These are phyloP conservation scores for Corchorus olitorius DNA, from an alignment of 345 rosid species.

Conservation along the genomic window DNA sequence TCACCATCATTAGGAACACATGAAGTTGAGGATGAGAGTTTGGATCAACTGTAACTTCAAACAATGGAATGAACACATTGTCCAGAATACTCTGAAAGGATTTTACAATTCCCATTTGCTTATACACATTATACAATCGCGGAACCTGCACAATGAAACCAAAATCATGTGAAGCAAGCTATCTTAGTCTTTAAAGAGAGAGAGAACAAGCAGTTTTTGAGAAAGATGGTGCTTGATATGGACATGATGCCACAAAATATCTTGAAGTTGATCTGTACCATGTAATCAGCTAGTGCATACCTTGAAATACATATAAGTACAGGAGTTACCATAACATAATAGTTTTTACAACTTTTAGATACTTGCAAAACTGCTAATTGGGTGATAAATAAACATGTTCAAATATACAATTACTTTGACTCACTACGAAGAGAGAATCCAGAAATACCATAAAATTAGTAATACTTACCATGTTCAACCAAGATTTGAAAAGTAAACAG, in stretches of 20 bases:
- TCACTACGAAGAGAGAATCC: too few relatives aligned
- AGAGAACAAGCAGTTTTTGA: neutral
- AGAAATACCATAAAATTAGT: neutral
- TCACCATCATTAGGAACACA: conserved; percentile 45
- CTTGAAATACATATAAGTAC: conserved; percentile 5
- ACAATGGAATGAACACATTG: conserved; percentile 54
- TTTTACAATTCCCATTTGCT: conserved; percentile 53
- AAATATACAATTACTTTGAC: too few relatives aligned
- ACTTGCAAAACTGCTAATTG: neutral
- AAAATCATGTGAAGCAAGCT: conserved; percentile 8
- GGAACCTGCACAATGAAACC: conserved; percentile 45
- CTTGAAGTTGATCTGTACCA: neutral
- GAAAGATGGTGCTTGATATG: conserved; percentile 8
- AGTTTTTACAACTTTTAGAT: neutral
- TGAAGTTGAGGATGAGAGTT: conserved; percentile 59
- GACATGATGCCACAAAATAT: neutral
- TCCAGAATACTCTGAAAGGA: conserved; percentile 59
- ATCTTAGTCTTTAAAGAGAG: conserved; percentile 1
- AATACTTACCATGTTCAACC: conserved; percentile 13
- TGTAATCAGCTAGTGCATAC: neutral
- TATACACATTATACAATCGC: conserved; percentile 52
- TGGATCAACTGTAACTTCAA: conserved; percentile 56
- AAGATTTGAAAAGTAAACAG: neutral
- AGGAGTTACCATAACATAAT: neutral
- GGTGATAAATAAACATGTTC: too few relatives aligned